Evolutionary conservation across 352 stramenopile genomes (phyloP).

Genomic region (Pythium dissotocum): DNA sequence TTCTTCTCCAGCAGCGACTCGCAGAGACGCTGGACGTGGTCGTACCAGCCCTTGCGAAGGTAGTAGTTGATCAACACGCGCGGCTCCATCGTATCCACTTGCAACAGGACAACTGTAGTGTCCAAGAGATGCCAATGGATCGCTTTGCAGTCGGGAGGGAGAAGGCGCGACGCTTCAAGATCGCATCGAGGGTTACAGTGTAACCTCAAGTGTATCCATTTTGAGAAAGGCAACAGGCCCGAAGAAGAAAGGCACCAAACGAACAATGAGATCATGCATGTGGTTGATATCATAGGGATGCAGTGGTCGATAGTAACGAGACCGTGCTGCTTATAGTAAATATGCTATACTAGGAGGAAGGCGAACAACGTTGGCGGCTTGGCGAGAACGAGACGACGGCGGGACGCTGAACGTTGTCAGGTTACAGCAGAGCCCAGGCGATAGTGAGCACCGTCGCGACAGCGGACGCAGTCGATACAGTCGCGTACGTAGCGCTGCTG

Average conservation of each 20-base stretch:
- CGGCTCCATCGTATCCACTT: slow-evolving; percentile 40
- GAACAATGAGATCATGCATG: background rate
- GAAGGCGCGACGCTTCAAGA: slow-evolving; percentile 29
- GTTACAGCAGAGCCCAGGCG: slow-evolving; percentile 6
- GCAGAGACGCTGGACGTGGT: slow-evolving; percentile 83
- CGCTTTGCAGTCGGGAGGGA: background rate
- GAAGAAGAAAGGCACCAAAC: background rate
- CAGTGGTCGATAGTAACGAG: background rate
- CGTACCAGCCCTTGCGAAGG: slow-evolving; percentile 84
- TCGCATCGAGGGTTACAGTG: background rate
- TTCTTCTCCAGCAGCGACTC: slow-evolving; percentile 81
- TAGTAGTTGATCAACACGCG: slow-evolving; percentile 88
- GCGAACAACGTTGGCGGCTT: background rate
- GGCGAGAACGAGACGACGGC: background rate
- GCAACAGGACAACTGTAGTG: no score
- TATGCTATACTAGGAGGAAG: background rate
- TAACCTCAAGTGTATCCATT: slow-evolving; percentile 1
- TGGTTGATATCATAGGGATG: background rate
- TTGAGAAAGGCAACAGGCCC: background rate
- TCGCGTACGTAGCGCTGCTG: background rate
- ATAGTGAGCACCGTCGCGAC: background rate
- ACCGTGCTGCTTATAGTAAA: background rate
- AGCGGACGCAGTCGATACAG: background rate
- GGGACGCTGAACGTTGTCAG: background rate
- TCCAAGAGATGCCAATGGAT: no score